A percentile compares a stretch with the other conserved stretches of the same genome.
Conservation (phyloP, 306 rosid genomes). For the Prosopis cineraria region DNA sequence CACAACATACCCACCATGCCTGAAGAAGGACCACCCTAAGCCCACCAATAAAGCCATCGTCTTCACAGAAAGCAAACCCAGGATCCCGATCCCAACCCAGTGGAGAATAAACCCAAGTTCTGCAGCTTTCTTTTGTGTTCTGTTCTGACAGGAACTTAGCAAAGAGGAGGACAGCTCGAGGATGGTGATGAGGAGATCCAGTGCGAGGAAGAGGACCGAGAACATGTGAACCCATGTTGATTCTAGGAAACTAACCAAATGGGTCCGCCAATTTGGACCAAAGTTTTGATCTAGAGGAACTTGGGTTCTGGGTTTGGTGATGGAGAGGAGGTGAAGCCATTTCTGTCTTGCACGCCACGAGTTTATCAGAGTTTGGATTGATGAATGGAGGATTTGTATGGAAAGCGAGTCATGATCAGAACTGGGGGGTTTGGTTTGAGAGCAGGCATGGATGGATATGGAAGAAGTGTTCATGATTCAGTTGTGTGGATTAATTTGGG, state of each 20-base stretch:
- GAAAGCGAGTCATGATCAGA: constrained; percentile 27
- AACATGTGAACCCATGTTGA: constrained; percentile 51
- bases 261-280: constrained; percentile 58
- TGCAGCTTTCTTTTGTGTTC: constrained; percentile 3
- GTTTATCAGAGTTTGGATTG: constrained; percentile 49
- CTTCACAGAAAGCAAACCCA: constrained; percentile 54
- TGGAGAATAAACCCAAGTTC: constrained; percentile 38
- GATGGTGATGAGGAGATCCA: constrained; percentile 64
- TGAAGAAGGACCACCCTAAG: constrained; percentile 54
- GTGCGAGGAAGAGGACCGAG: constrained; percentile 47
- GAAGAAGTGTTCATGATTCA: constrained; percentile 37
- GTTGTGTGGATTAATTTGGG: background rate
- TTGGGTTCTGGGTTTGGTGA: constrained; percentile 6
- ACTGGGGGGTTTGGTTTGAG: constrained; percentile 30
- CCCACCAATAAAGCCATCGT: constrained; percentile 44
- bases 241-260: constrained; percentile 54
- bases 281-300: constrained; percentile 29
- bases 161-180: constrained; percentile 69
- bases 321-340: constrained; percentile 39
- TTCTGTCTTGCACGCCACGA: constrained; percentile 57
- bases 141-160: constrained; percentile 10
- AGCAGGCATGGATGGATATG: constrained; percentile 34
- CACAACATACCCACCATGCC: constrained; percentile 52
- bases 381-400: constrained; percentile 44
- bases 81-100: constrained; percentile 68